Evolutionary conservation across 768 basidiomycete species (phyloP), one percentile per base, ranked within the genome.

Genomic region (Naganishia randhawae): DNA sequence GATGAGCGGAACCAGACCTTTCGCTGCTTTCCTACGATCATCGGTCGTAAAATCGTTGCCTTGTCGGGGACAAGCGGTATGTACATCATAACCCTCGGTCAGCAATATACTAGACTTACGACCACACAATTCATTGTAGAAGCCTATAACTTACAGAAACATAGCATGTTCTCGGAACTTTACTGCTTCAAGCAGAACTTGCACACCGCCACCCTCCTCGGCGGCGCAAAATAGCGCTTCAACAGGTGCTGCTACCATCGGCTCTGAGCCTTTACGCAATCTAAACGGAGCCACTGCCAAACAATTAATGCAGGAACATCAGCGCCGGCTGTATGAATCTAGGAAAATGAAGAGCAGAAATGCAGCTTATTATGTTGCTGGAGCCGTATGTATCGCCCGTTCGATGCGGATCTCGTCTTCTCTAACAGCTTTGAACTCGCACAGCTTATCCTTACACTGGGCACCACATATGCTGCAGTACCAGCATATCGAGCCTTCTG

Each of bases 401-500:
- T 10, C 22, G 37, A 14, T n/a, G 17, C 50, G 31, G 2, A n/a
- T 5, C 17, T 14, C 32, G 37, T 8, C 1, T 7, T 25, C 27
- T 62, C 31, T n/a, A 25, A 27, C 3, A 22, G 33, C 45, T 4
- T 11, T 64, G n/a, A n/a, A 22, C 10, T 2, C 31, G 27, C 13
- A 13, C 70, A 95, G 92, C 86, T 95, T 53, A 80, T 96, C 32
- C 73, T 88, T 32, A 88, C 87, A 2, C 81, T 90, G 3, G 95
- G 95, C 17, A 84, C 88, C 29, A 89, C 93, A n/a, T 99, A 99
- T 77, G 96, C 96, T 13, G 91, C 95, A 41, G 95, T 98, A 0
- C 96, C 96, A 0, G 84, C 97, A 17, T 99, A 99, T 80, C 89
- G 96, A 70, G 93, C 95, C 81, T 99, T 99, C 82, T 99, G 96